phyloP scores from a whole-genome alignment of 2,329 filamentous ascomycete genomes.

The Atkinsonella hypoxylon region DNA sequence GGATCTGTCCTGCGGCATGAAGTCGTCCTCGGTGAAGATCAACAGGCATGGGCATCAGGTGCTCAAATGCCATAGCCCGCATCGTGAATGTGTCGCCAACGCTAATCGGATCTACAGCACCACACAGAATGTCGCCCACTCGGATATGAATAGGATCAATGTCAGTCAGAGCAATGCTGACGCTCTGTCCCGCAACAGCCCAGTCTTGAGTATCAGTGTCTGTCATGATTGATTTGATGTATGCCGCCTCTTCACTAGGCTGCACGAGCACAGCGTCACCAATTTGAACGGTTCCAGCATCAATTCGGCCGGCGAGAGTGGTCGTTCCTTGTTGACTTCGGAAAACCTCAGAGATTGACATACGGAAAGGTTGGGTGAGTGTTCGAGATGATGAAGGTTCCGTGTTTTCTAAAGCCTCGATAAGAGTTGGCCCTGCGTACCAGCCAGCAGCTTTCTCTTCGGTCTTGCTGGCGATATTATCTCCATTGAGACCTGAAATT shows the following conservation, averaged over 20 bases:
- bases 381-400: slow-evolving; percentile 55
- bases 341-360: slow-evolving; percentile 84
- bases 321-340: slow-evolving; percentile 69
- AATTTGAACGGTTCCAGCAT: slow-evolving; percentile 70
- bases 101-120: slow-evolving; percentile 51
- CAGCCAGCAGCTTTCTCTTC: slow-evolving; percentile 50
- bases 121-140: slow-evolving; percentile 79
- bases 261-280: slow-evolving; percentile 72
- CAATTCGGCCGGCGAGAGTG: slow-evolving; percentile 76
- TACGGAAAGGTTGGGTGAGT: slow-evolving; percentile 66
- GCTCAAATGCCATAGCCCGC: slow-evolving; percentile 82
- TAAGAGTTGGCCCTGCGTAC: slow-evolving; percentile 69
- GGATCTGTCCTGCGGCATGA: slow-evolving; percentile 65
- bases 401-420: slow-evolving; percentile 76
- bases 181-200: slow-evolving; percentile 86
- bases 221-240: slow-evolving; percentile 70
- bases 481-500: slow-evolving; percentile 77
- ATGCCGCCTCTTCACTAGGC: slow-evolving; percentile 69
- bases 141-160: slow-evolving; percentile 76
- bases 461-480: slow-evolving; percentile 61
- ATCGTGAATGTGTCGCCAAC: slow-evolving; percentile 65
- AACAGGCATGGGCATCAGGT: slow-evolving; percentile 76
- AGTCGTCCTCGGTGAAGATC: slow-evolving; percentile 81
- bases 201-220: slow-evolving; percentile 66
- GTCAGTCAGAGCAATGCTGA: slow-evolving; percentile 69